These are phyloP conservation scores for Syzygium oleosum DNA, from an alignment of 345 rosid genomes.

Conservation along the genomic window DNA sequence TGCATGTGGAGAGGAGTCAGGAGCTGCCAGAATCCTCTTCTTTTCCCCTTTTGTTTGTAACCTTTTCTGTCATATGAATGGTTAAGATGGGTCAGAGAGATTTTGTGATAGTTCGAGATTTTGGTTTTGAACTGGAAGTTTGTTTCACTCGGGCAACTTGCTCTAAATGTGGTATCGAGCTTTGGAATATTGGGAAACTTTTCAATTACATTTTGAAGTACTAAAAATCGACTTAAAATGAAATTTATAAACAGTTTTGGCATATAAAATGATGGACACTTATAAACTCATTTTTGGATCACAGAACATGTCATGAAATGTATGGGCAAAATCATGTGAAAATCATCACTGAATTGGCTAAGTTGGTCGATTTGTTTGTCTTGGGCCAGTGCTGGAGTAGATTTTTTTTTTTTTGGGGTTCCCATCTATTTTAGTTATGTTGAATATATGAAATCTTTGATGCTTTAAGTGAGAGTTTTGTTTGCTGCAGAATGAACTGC, in stretches of 20 bases:
- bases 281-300: not conserved
- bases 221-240: not conserved
- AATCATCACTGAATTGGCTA: not conserved
- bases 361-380: not conserved
- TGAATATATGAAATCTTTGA: not conserved
- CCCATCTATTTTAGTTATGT: not conserved
- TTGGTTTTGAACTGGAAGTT: not conserved
- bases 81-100: not conserved
- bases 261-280: not conserved
- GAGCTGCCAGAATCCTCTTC: not conserved
- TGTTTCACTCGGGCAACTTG: not conserved
- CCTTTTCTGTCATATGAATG: not conserved
- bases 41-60: not conserved
- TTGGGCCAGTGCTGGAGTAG: not conserved
- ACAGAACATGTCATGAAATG: not conserved
- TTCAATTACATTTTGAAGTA: not conserved
- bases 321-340: not conserved
- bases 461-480: not conserved
- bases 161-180: not conserved
- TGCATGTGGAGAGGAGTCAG: not conserved
- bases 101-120: not conserved
- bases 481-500: conserved; percentile 59
- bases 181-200: not conserved
- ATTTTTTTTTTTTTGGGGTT: not conserved
- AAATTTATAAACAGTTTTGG: not conserved